Evolutionary conservation across 257 asterid genomes (phyloP).

Genomic region (Leonotis leonurus): DNA sequence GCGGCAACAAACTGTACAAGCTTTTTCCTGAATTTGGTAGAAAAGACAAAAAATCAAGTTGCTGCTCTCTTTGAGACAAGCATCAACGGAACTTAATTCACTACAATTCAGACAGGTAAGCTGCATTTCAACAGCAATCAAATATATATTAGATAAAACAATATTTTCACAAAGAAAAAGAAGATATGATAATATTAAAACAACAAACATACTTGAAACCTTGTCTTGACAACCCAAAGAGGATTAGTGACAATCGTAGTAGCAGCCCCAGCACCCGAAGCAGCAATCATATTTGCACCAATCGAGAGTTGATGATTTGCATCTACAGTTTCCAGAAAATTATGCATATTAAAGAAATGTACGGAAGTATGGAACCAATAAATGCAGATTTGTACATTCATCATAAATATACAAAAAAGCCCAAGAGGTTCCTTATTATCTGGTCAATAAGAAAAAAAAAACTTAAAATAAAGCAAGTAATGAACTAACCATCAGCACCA

Average conservation of each 20-base stretch:
- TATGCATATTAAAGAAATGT: conserved; percentile 5
- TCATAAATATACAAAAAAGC: neutral
- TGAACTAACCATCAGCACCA: conserved; percentile 73
- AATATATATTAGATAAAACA: neutral
- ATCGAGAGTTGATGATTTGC: conserved; percentile 69
- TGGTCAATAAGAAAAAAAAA: neutral
- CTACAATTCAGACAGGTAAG: neutral
- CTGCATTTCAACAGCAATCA: conserved; percentile 2
- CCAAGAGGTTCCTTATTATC: neutral
- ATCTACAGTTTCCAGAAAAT: conserved; percentile 40
- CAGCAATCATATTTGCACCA: conserved; percentile 91
- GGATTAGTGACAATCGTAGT: conserved; percentile 85
- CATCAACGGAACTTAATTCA: neutral
- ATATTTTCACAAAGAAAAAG: neutral
- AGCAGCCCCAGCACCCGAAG: conserved; percentile 97
- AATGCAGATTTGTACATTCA: neutral
- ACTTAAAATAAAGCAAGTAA: conserved; percentile 2
- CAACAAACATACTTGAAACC: conserved; percentile 65
- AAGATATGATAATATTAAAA: conserved; percentile 1
- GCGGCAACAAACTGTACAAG: no score
- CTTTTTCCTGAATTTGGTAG: no score
- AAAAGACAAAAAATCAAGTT: no score
- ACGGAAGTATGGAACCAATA: neutral
- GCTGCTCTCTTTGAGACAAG: conserved; percentile 1
- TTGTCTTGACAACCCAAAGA: conserved; percentile 97